Conservation (phyloP, 2,329 filamentous ascomycete genomes). For the Pestalotiopsis sp. region DNA sequence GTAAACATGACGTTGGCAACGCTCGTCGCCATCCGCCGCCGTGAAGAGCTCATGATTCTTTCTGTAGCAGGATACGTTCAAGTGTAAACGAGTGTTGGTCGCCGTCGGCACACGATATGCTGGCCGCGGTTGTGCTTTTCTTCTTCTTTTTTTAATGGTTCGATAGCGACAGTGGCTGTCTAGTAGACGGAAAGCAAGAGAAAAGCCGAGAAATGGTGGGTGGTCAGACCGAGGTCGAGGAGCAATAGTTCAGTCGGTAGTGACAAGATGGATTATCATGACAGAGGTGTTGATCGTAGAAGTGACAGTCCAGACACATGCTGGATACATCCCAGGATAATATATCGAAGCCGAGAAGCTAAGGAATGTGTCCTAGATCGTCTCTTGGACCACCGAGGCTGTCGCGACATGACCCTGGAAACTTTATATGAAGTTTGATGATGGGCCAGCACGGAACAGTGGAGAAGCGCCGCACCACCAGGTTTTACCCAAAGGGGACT, state of each 20-base stretch:
- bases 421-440: constrained; percentile 24
- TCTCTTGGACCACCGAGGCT: constrained; percentile 15
- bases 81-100: background rate
- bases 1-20: constrained; percentile 57
- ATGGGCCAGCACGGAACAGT: constrained; percentile 23
- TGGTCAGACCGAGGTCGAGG: background rate
- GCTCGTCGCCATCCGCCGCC: constrained; percentile 49
- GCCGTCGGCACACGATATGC: background rate
- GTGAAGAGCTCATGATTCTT: constrained; percentile 42
- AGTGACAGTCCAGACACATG: background rate
- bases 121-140: background rate
- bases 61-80: background rate
- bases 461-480: constrained; percentile 27
- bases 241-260: background rate
- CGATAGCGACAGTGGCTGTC: background rate
- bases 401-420: constrained; percentile 21
- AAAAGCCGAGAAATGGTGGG: background rate
- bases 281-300: constrained; percentile 2
- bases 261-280: constrained; percentile 8
- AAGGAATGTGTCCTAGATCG: background rate
- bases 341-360: constrained; percentile 5
- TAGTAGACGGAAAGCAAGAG: background rate
- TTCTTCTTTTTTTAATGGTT: background rate
- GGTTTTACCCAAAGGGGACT: constrained; percentile 21
- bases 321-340: constrained; percentile 1